phyloP scores from a whole-genome alignment of 805 yeast genomes.

The Zygoascus flipseniorum region DNA sequence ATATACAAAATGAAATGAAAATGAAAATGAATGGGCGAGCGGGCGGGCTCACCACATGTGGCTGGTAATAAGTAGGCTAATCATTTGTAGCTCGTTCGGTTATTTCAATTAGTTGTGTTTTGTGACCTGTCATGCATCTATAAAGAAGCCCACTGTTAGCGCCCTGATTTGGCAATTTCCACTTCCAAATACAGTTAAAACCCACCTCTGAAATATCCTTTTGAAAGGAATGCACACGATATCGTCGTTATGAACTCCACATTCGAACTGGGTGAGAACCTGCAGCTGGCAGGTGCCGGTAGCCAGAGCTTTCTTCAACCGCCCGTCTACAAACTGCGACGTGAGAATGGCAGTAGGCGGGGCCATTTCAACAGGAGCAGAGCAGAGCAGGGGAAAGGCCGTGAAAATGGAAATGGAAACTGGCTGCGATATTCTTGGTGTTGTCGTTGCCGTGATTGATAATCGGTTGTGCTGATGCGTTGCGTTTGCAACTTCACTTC shows the following conservation, averaged over 20 bases:
- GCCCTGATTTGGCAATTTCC: too few relatives aligned
- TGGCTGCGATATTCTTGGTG: too few relatives aligned
- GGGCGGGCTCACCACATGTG: too few relatives aligned
- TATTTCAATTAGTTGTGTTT: constrained; percentile 1
- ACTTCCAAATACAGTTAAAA: background rate
- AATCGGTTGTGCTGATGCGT: too few relatives aligned
- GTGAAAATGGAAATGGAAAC: too few relatives aligned
- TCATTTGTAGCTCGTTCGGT: constrained; percentile 2
- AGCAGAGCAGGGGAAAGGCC: too few relatives aligned
- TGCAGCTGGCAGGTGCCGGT: constrained; percentile 18
- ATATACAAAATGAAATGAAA: too few relatives aligned
- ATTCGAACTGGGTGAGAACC: constrained; percentile 23
- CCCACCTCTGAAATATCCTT: constrained; percentile 20
- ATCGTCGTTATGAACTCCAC: constrained; percentile 17
- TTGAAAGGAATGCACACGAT: constrained; percentile 23
- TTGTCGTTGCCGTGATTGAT: too few relatives aligned
- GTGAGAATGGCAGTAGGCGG: constrained; percentile 15
- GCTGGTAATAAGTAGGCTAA: too few relatives aligned
- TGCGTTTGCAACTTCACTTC: too few relatives aligned
- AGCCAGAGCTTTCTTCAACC: constrained; percentile 1
- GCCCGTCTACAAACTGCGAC: constrained; percentile 1
- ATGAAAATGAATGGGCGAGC: too few relatives aligned
- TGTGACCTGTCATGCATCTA: background rate
- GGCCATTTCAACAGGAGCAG: constrained; percentile 8
- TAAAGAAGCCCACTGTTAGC: background rate